Evolutionary conservation across 257 asterid genomes (phyloP), one percentile per base, ranked within the genome.

Genomic region (Nicotiana tabacum): DNA sequence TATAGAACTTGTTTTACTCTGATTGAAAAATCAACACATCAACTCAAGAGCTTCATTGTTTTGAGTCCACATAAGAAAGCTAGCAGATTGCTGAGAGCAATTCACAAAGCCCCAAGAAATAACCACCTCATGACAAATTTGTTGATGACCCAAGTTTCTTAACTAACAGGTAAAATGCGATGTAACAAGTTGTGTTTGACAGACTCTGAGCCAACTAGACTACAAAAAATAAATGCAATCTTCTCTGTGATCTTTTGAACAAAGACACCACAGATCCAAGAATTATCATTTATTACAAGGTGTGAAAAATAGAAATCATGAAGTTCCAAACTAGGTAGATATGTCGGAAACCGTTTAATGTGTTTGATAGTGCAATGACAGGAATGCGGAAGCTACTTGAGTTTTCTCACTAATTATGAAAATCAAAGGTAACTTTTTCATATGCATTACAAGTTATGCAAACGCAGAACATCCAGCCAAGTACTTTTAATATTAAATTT

Each of bases 181-280:
- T 18, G 18, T 35, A 68, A 35, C 29, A 35, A 48, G 13, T 48
- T 48, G 55, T 48, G 43, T 48, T 37, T 2, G 9, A 68, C 77
- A 35, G 51, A n/a, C 18, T 37, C 32, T 37, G 32, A 68, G n/a
- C 77, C 77, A 68, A 68, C 77, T 68, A 18, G 77, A 15, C 77
- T 18, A 68, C 56, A 10, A 18, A 68, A 37, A 51, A 33, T 29
- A 18, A 4, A 13, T 10, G 9, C 77, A 68, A 18, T 24, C 48
- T 72, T 72, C 78, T 72, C 37, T 24, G 39, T 46, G 79, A 46
- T 72, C 61, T 72, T 46, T 72, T 43, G 35, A 46, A 72, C 78
- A 72, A 72, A 72, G 37, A 72, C 21, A 72, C 46, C 15, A 33
- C 37, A 21, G 37, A 72, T 12, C 60, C 60, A 24, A 70, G 37